Evolutionary conservation across 2,329 filamentous ascomycete genomes (phyloP).

Genomic region (Arthrinium phaeospermum): DNA sequence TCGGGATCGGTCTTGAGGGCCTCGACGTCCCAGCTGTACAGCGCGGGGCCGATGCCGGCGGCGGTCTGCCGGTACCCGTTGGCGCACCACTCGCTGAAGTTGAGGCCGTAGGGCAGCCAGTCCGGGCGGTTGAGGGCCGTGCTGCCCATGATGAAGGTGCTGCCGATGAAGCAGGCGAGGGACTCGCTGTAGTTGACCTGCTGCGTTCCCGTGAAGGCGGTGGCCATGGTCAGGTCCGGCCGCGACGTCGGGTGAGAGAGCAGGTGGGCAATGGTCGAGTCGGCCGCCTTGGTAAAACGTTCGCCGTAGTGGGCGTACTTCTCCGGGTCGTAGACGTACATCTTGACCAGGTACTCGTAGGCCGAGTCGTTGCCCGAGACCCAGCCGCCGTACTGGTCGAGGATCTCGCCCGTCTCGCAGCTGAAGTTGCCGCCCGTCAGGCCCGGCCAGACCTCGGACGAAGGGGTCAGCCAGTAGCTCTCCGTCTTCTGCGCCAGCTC

Average conservation of each 20-base stretch:
- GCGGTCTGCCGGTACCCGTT: constrained; percentile 64
- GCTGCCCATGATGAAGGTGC: constrained; percentile 71
- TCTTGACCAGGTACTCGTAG: constrained; percentile 66
- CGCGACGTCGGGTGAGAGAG: constrained; percentile 69
- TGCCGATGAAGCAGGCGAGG: constrained; percentile 73
- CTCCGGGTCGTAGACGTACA: constrained; percentile 70
- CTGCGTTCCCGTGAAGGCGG: constrained; percentile 37
- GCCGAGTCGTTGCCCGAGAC: constrained; percentile 47
- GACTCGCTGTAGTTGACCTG: constrained; percentile 53
- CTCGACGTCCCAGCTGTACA: constrained; percentile 54
- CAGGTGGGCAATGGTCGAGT: constrained; percentile 64
- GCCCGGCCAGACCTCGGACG: constrained; percentile 73
- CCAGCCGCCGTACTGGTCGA: constrained; percentile 19
- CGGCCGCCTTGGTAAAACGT: constrained; percentile 53
- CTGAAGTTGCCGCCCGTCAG: constrained; percentile 49
- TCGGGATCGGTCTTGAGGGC: constrained; percentile 38
- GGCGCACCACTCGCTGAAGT: constrained; percentile 67
- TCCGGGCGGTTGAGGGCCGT: constrained; percentile 61
- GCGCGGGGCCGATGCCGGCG: constrained; percentile 68
- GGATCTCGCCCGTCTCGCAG: constrained; percentile 15
- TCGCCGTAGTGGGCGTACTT: constrained; percentile 43
- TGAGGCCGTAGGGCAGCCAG: constrained; percentile 61
- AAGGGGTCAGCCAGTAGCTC: constrained; percentile 61
- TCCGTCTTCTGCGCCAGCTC: constrained; percentile 18
- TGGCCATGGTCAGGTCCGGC: constrained; percentile 37